phyloP scores from a whole-genome alignment of 2,329 filamentous ascomycete genomes.

The Sclerotiophoma versabilis region DNA sequence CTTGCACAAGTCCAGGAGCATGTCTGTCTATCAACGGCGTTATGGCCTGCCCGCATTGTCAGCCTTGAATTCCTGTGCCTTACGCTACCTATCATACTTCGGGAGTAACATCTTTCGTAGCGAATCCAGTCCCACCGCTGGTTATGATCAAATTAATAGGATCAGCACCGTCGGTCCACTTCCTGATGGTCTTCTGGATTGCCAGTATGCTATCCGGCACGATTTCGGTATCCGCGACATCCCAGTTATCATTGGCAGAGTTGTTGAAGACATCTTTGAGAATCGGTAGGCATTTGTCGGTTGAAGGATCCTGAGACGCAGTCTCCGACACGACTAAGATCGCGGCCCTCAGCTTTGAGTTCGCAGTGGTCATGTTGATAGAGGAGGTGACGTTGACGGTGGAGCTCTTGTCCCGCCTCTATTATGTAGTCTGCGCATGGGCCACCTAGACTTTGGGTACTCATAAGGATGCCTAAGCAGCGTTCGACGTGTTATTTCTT shows the following conservation, averaged over 20 bases:
- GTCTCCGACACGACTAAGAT: constrained; percentile 93
- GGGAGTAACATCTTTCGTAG: constrained; percentile 82
- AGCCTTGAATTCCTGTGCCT: constrained; percentile 3
- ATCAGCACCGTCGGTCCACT: constrained; percentile 73
- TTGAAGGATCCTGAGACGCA: constrained; percentile 77
- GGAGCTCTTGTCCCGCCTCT: constrained; percentile 30
- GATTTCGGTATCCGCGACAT: constrained; percentile 72
- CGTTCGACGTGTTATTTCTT: neutral
- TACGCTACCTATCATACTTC: constrained; percentile 65
- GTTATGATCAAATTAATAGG: constrained; percentile 80
- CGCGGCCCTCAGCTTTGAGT: constrained; percentile 68
- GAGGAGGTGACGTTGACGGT: constrained; percentile 22
- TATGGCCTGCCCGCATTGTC: constrained; percentile 67
- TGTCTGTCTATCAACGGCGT: constrained; percentile 79
- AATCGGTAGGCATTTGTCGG: constrained; percentile 74
- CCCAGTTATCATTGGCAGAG: constrained; percentile 75
- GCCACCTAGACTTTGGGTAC: constrained; percentile 19
- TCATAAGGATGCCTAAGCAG: constrained; percentile 3
- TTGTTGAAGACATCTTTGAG: constrained; percentile 73
- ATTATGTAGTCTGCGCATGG: constrained; percentile 27
- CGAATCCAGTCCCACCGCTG: constrained; percentile 93
- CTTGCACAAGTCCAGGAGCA: constrained; percentile 82
- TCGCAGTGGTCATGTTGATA: constrained; percentile 39
- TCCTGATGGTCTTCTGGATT: constrained; percentile 76
- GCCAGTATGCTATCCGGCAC: constrained; percentile 77